Percentiles rank a stretch among this genome's conserved stretches.
Conservation (phyloP, 2,329 filamentous ascomycete species). For the Westerdykella ornata region DNA sequence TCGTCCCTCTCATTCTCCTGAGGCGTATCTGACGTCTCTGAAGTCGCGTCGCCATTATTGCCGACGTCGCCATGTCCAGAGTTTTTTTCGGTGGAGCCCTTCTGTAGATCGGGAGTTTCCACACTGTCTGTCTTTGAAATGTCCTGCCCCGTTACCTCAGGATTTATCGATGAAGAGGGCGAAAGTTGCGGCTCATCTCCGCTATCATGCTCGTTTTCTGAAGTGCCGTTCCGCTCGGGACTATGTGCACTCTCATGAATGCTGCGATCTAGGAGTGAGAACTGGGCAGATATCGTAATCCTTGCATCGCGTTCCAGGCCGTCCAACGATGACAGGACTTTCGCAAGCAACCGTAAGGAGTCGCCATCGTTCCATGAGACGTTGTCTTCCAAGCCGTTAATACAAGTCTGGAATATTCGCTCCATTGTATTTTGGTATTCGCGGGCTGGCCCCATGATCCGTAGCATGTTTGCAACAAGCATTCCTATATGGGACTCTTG, state of each 20-base stretch:
- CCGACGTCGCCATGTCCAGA: not conserved
- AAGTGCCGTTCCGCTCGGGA: not conserved
- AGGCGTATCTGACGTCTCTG: not conserved
- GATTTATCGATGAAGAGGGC: not conserved
- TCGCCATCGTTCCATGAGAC: constrained; percentile 11
- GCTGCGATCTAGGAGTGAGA: constrained; percentile 9
- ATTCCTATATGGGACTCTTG: constrained; percentile 7
- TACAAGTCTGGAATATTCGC: constrained; percentile 9
- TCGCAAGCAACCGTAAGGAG: constrained; percentile 10
- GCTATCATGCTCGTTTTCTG: not conserved
- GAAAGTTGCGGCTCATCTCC: not conserved
- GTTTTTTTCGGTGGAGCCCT: not conserved
- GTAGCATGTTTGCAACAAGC: constrained; percentile 9
- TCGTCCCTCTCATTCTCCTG: not conserved
- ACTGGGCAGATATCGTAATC: constrained; percentile 11
- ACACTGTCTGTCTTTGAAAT: not conserved
- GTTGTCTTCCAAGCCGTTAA: constrained; percentile 8
- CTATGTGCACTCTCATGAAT: constrained; percentile 1
- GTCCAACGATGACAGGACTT: constrained; percentile 10
- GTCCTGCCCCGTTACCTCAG: not conserved
- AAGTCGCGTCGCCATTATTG: not conserved
- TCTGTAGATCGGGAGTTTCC: not conserved
- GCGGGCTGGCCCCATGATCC: constrained; percentile 10
- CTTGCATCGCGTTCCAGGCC: constrained; percentile 14
- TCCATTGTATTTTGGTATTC: constrained; percentile 12